Conservation (phyloP, 1,284 basidiomycete species). For the Irpex lacteus region DNA sequence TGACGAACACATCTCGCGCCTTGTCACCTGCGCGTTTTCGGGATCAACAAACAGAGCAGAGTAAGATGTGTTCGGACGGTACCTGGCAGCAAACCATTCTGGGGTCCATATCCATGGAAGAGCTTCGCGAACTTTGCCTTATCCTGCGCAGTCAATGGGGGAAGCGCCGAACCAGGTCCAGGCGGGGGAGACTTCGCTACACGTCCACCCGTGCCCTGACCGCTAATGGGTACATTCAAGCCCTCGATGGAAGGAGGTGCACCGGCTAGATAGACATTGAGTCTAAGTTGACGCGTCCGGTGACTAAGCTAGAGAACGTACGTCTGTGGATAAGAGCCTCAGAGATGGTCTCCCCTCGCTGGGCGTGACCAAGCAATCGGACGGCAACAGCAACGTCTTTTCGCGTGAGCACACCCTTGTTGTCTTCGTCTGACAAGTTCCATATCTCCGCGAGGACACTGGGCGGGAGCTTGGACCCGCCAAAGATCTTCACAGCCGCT, state of each 20-base stretch:
- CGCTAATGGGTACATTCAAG: slow-evolving; percentile 43
- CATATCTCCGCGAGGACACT: slow-evolving; percentile 91
- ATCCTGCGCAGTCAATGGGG: slow-evolving; percentile 75
- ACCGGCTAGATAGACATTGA: slow-evolving; percentile 53
- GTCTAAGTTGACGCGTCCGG: slow-evolving; percentile 14
- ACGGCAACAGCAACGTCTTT: slow-evolving; percentile 86
- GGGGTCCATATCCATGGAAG: slow-evolving; percentile 73
- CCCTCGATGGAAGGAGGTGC: slow-evolving; percentile 83
- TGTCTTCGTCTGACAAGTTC: slow-evolving; percentile 89
- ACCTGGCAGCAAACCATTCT: slow-evolving; percentile 78
- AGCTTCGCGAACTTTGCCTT: slow-evolving; percentile 79
- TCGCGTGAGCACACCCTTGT: slow-evolving; percentile 87
- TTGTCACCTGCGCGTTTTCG: slow-evolving; percentile 66
- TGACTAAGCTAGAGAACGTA: slow-evolving; percentile 36
- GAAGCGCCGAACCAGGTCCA: slow-evolving; percentile 35
- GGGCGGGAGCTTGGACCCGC: slow-evolving; percentile 75
- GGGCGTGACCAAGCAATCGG: slow-evolving; percentile 90
- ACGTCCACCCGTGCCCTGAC: slow-evolving; percentile 48
- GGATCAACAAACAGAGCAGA: background rate
- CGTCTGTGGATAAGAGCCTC: slow-evolving; percentile 63
- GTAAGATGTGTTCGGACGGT: slow-evolving; percentile 17
- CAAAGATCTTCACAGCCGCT: slow-evolving; percentile 79
- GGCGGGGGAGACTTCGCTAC: slow-evolving; percentile 62
- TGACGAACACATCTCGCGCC: slow-evolving; percentile 90
- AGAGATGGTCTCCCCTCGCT: slow-evolving; percentile 77